Conservation (phyloP, 768 basidiomycete genomes). For the Naganishia vaughanmartiniae region DNA sequence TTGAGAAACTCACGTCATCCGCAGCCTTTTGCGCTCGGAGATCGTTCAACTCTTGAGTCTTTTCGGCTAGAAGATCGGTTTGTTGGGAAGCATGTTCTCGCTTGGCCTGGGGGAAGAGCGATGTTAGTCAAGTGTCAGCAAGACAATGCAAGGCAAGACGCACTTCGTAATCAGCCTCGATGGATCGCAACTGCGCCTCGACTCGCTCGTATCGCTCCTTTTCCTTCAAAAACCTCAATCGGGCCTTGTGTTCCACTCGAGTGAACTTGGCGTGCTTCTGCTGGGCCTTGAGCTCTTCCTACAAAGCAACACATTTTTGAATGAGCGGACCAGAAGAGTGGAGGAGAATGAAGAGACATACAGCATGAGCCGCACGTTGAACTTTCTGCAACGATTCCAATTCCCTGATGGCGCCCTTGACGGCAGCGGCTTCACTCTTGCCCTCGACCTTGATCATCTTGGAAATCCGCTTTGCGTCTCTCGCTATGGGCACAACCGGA, state of each 20-base stretch:
- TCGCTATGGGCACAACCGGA: background rate
- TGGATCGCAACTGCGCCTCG: slow-evolving; percentile 47
- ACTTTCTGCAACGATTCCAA: slow-evolving; percentile 66
- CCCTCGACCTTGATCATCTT: slow-evolving; percentile 71
- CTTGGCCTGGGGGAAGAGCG: slow-evolving; percentile 47
- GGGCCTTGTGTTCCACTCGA: slow-evolving; percentile 62
- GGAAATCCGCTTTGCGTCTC: slow-evolving; percentile 62
- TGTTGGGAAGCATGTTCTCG: slow-evolving; percentile 62
- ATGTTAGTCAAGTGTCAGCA: background rate
- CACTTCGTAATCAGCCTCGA: slow-evolving; percentile 49
- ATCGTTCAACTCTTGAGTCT: slow-evolving; percentile 70
- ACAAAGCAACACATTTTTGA: background rate
- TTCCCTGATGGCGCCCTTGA: slow-evolving; percentile 64
- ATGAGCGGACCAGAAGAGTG: too few relatives aligned
- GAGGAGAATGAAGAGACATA: background rate
- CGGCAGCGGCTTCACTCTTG: slow-evolving; percentile 64
- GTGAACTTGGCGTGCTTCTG: slow-evolving; percentile 60
- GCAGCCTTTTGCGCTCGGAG: slow-evolving; percentile 64
- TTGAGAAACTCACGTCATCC: slow-evolving; percentile 59
- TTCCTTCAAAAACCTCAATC: slow-evolving; percentile 63
- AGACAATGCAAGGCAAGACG: background rate
- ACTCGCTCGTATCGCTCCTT: slow-evolving; percentile 55
- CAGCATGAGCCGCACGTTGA: slow-evolving; percentile 60
- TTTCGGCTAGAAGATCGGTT: slow-evolving; percentile 65
- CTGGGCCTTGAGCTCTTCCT: slow-evolving; percentile 64